Conservation (phyloP, 2,329 filamentous ascomycete species). For the Cryphonectria parasitica region DNA sequence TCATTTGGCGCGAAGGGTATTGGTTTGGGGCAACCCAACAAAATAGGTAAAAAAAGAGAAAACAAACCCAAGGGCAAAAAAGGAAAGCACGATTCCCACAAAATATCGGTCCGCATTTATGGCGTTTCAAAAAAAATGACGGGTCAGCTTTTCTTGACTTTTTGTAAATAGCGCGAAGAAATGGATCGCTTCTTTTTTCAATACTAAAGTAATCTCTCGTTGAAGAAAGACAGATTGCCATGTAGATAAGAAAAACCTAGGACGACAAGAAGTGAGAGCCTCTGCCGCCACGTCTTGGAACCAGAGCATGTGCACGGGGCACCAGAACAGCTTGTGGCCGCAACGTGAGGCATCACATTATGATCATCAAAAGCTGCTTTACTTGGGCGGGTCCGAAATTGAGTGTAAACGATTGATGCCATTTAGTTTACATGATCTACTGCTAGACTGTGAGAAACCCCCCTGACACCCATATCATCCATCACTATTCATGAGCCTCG, state of each 20-base stretch:
- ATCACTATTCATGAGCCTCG: neutral
- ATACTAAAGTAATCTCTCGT: neutral
- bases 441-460: neutral
- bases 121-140: slow-evolving; percentile 23
- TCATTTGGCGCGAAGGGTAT: slow-evolving; percentile 5
- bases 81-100: slow-evolving; percentile 21
- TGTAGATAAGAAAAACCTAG: neutral
- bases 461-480: neutral
- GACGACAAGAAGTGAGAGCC: neutral
- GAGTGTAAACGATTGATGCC: neutral
- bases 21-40: slow-evolving; percentile 7
- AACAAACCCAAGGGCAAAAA: neutral
- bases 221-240: neutral
- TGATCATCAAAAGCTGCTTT: neutral
- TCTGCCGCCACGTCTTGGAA: neutral
- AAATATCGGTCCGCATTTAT: slow-evolving; percentile 18
- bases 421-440: slow-evolving; percentile 3
- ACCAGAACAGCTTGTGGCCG: neutral
- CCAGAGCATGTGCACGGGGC: neutral
- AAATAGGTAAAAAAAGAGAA: neutral
- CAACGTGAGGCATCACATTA: neutral
- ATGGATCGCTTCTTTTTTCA: neutral
- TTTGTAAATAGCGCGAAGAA: slow-evolving; percentile 5
- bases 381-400: neutral
- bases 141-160: neutral